Evolutionary conservation across 129 eudicot species (phyloP).

Genomic region (Mikania micrantha): DNA sequence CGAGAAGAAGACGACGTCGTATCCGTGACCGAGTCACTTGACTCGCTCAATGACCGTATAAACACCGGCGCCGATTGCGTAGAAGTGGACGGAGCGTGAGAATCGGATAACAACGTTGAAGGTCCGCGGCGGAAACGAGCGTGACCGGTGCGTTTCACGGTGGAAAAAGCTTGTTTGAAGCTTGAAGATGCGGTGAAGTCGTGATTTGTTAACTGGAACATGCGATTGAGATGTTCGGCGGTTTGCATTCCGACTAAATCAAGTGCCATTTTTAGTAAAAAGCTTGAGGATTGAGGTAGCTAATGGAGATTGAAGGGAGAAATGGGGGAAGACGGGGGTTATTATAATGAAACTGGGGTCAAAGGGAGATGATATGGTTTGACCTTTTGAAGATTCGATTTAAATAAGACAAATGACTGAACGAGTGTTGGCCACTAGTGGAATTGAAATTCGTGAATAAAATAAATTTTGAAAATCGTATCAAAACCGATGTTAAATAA

Average conservation of each 20-base stretch:
- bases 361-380: conserved; percentile 28
- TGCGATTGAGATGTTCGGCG: conserved; percentile 17
- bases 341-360: background rate
- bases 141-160: conserved; percentile 29
- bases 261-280: conserved; percentile 23
- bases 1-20: conserved; percentile 38
- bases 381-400: conserved; percentile 25
- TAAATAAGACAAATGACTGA: conserved; percentile 18
- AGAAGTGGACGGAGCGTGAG: conserved; percentile 29
- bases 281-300: background rate
- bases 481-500: too few species aligned
- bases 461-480: background rate
- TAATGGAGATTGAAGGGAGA: conserved; percentile 5
- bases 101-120: conserved; percentile 10
- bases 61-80: conserved; percentile 31
- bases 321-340: background rate
- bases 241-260: conserved; percentile 32
- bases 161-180: conserved; percentile 10
- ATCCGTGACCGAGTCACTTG: conserved; percentile 23
- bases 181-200: conserved; percentile 17
- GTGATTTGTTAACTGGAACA: conserved; percentile 24
- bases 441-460: background rate
- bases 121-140: conserved; percentile 38
- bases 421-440: background rate
- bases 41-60: background rate